Conservation (phyloP, 2,329 filamentous ascomycete genomes). For the Ilyonectria sp. region DNA sequence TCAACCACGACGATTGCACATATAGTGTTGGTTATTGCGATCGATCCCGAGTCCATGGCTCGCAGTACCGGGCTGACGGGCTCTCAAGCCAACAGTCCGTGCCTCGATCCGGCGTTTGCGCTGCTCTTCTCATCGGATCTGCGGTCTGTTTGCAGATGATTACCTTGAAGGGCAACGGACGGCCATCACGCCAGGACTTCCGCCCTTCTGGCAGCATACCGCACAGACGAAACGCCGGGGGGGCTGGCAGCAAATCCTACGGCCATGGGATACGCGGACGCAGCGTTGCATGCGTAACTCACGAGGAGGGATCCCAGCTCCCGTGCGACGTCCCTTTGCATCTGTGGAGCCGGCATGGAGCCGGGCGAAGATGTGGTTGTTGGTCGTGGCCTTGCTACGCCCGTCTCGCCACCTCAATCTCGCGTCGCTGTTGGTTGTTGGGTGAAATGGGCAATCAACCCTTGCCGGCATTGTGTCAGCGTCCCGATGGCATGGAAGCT, state of each 20-base stretch:
- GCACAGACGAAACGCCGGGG: constrained; percentile 27
- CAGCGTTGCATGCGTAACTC: neutral
- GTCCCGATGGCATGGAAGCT: constrained; percentile 11
- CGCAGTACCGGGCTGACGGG: constrained; percentile 16
- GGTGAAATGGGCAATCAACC: constrained; percentile 3
- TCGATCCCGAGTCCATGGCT: constrained; percentile 21
- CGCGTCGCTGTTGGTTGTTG: constrained; percentile 20
- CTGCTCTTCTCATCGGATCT: constrained; percentile 25
- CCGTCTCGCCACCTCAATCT: constrained; percentile 30
- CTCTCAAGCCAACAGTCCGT: constrained; percentile 15
- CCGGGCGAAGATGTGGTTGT: constrained; percentile 13
- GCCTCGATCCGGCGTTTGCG: constrained; percentile 21
- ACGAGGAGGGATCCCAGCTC: constrained; percentile 6
- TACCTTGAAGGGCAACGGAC: constrained; percentile 8
- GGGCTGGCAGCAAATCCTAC: constrained; percentile 7
- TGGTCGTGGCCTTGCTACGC: neutral
- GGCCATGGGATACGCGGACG: neutral
- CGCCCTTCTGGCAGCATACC: constrained; percentile 12
- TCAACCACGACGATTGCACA: constrained; percentile 9
- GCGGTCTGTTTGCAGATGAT: constrained; percentile 24
- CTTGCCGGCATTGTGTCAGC: constrained; percentile 17
- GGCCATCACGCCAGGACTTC: constrained; percentile 28
- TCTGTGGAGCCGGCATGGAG: constrained; percentile 11
- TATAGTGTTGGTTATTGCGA: constrained; percentile 20
- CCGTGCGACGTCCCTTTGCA: constrained; percentile 12